Evolutionary conservation across 345 rosid genomes (phyloP).

Genomic region (Eucalyptus erythrocorys): DNA sequence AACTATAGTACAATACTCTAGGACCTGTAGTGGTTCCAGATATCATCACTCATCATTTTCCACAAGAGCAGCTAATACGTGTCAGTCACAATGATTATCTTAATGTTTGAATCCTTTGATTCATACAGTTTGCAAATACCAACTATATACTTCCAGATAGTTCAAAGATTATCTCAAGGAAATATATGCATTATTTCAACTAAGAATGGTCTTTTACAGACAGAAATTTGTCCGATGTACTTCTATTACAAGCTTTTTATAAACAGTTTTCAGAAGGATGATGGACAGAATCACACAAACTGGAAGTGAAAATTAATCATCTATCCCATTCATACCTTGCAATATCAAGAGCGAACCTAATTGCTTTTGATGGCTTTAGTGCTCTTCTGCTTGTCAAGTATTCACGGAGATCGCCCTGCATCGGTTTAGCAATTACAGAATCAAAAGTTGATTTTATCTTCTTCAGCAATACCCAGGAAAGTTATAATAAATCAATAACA

Average conservation of each 20-base stretch:
- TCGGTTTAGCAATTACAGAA: neutral
- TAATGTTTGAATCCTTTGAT: neutral
- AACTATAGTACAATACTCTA: neutral
- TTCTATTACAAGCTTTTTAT: neutral
- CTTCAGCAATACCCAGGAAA: neutral
- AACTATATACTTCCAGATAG: neutral
- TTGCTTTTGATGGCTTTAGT: slow-evolving; percentile 39
- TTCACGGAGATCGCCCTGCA: slow-evolving; percentile 71
- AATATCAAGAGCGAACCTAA: slow-evolving; percentile 85
- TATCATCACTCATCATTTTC: neutral
- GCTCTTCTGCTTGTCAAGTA: slow-evolving; percentile 55
- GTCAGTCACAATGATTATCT: neutral
- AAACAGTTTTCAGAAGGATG: neutral
- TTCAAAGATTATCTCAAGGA: neutral
- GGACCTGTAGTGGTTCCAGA: neutral
- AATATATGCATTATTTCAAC: neutral
- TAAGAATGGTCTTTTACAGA: neutral
- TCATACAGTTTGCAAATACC: neutral
- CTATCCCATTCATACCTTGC: slow-evolving; percentile 49
- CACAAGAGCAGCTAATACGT: neutral
- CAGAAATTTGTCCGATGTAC: neutral
- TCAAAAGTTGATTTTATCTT: neutral
- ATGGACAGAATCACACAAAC: neutral
- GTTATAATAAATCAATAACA: neutral
- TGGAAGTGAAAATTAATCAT: neutral